These are phyloP conservation scores for Alternaria triticimaculans DNA, from an alignment of 2,329 filamentous ascomycete species.

Conservation along the genomic window DNA sequence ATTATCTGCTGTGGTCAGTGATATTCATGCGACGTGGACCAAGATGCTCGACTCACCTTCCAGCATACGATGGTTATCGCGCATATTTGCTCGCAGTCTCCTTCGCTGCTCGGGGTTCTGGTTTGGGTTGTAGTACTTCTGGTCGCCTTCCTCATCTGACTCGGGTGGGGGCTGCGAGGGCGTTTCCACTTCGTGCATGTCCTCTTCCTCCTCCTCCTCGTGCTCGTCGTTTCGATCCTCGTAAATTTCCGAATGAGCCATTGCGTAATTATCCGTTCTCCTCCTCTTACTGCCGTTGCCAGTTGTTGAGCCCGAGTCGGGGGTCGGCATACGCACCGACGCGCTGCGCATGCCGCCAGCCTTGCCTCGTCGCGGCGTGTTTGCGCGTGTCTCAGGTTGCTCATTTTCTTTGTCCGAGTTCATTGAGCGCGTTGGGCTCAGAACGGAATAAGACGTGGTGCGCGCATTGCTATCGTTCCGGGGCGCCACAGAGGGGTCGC, in stretches of 20 bases:
- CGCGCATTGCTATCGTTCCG: slow-evolving; percentile 22
- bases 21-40: not conserved
- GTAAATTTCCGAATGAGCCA: slow-evolving; percentile 9
- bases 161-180: slow-evolving; percentile 5
- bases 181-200: slow-evolving; percentile 6
- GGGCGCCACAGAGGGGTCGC: slow-evolving; percentile 44
- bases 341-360: slow-evolving; percentile 51
- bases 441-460: slow-evolving; percentile 39
- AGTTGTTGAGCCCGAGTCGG: slow-evolving; percentile 45
- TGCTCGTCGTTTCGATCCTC: slow-evolving; percentile 20
- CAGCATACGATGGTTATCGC: slow-evolving; percentile 69
- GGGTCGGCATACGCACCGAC: slow-evolving; percentile 46
- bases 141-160: slow-evolving; percentile 16
- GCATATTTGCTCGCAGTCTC: slow-evolving; percentile 70
- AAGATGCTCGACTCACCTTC: slow-evolving; percentile 51
- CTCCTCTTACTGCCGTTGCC: slow-evolving; percentile 52
- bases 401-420: slow-evolving; percentile 57
- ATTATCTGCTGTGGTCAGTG: slow-evolving; percentile 64
- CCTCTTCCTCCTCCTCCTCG: slow-evolving; percentile 18
- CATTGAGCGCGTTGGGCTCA: slow-evolving; percentile 39
- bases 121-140: slow-evolving; percentile 75
- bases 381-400: slow-evolving; percentile 32
- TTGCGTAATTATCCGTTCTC: slow-evolving; percentile 49
- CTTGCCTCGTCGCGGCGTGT: slow-evolving; percentile 47
- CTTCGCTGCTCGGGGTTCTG: slow-evolving; percentile 79